phyloP scores from a whole-genome alignment of 345 rosid species.

The Dovyalis caffra region DNA sequence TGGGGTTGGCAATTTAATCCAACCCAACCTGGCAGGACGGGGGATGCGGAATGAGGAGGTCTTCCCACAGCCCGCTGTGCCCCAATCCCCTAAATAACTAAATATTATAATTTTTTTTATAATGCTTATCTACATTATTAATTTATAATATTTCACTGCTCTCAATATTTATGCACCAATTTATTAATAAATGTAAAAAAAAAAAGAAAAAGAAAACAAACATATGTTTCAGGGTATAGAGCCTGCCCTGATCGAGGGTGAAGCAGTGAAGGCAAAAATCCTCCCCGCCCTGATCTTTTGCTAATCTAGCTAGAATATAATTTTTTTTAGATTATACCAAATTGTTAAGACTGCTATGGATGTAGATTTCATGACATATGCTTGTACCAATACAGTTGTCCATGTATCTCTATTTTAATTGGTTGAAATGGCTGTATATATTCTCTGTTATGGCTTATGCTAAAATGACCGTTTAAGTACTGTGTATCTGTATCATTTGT shows the following conservation, averaged over 20 bases:
- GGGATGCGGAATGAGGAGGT: neutral
- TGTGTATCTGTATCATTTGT: neutral
- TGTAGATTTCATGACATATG: neutral
- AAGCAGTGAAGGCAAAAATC: neutral
- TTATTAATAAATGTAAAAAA: neutral
- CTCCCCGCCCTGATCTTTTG: neutral
- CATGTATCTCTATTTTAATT: neutral
- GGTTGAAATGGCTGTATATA: neutral
- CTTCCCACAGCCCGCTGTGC: neutral
- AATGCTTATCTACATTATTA: neutral
- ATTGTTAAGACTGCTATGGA: neutral
- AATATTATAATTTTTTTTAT: neutral
- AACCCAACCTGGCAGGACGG: neutral
- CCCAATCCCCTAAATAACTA: neutral
- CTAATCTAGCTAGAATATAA: neutral
- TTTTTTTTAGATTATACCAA: neutral
- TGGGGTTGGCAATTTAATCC: neutral
- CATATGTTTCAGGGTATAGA: neutral
- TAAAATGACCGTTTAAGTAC: neutral
- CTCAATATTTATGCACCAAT: neutral
- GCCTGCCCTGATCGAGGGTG: neutral
- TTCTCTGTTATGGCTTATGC: conserved; percentile 5
- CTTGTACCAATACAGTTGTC: neutral
- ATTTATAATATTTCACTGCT: neutral
- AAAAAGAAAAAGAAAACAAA: neutral